A percentile compares a stretch with the other conserved stretches of the same genome.
Evolutionary conservation across 1,139 yeast genomes (phyloP).

Genomic region (Blastobotrys persicus): DNA sequence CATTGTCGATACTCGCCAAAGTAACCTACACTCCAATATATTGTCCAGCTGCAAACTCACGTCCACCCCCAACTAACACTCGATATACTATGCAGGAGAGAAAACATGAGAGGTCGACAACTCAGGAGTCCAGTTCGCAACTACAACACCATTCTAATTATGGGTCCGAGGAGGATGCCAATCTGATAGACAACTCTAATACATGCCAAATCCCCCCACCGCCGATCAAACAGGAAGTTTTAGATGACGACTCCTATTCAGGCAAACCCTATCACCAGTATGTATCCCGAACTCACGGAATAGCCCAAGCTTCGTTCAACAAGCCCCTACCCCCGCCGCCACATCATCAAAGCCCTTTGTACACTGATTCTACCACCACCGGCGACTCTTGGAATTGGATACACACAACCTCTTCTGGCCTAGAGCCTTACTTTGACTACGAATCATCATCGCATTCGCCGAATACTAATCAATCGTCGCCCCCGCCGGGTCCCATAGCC

Average conservation of each 20-base stretch:
- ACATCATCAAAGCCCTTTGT: background rate
- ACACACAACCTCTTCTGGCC: background rate
- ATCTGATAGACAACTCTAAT: background rate
- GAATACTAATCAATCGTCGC: background rate
- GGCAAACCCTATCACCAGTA: background rate
- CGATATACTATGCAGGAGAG: background rate
- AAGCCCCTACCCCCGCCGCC: background rate
- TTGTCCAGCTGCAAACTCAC: background rate
- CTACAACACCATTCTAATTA: background rate
- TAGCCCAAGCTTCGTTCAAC: background rate
- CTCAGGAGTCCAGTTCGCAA: background rate
- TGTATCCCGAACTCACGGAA: background rate
- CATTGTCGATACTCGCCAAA: background rate
- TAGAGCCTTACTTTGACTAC: background rate
- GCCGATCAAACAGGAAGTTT: background rate
- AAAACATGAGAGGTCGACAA: background rate
- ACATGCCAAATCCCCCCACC: background rate
- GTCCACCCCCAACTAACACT: background rate
- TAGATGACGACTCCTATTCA: background rate
- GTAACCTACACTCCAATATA: background rate
- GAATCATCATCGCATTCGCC: background rate
- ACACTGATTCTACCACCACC: background rate
- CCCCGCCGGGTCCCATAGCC: background rate
- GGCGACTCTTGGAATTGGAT: background rate
- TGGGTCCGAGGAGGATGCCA: background rate